These are phyloP conservation scores for Fraxinus anomala DNA, from an alignment of 257 asterid genomes.

Conservation along the genomic window DNA sequence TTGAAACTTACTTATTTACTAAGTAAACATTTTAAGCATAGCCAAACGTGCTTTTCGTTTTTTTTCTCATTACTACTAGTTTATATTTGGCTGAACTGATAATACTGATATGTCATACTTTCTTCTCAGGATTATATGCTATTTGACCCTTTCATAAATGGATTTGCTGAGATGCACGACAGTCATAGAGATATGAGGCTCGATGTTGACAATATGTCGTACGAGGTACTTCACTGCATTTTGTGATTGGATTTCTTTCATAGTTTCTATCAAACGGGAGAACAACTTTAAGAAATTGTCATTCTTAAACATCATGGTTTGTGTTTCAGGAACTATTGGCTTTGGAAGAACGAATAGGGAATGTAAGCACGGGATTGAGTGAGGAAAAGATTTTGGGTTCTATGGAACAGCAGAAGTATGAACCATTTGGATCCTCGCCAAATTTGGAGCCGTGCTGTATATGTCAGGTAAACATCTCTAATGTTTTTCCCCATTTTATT, in stretches of 20 bases:
- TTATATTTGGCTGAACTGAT: background rate
- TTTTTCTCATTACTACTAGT: background rate
- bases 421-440: constrained; percentile 26
- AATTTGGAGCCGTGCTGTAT: constrained; percentile 80
- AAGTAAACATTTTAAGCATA: background rate
- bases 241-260: background rate
- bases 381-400: constrained; percentile 51
- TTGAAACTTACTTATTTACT: background rate
- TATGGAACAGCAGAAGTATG: constrained; percentile 55
- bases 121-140: constrained; percentile 60
- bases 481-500: too few species aligned
- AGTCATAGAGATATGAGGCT: constrained; percentile 92
- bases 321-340: constrained; percentile 72
- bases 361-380: constrained; percentile 77
- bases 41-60: background rate
- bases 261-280: background rate
- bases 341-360: constrained; percentile 85
- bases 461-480: constrained; percentile 61
- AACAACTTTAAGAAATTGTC: background rate
- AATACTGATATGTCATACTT: background rate
- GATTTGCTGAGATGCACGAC: constrained; percentile 68
- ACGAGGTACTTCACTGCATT: constrained; percentile 60
- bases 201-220: constrained; percentile 90
- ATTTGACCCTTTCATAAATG: constrained; percentile 60
- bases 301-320: background rate